A percentile compares a stretch with the other conserved stretches of the same genome.
Conservation (phyloP, 345 rosid species). For the Syzygium aromaticum region DNA sequence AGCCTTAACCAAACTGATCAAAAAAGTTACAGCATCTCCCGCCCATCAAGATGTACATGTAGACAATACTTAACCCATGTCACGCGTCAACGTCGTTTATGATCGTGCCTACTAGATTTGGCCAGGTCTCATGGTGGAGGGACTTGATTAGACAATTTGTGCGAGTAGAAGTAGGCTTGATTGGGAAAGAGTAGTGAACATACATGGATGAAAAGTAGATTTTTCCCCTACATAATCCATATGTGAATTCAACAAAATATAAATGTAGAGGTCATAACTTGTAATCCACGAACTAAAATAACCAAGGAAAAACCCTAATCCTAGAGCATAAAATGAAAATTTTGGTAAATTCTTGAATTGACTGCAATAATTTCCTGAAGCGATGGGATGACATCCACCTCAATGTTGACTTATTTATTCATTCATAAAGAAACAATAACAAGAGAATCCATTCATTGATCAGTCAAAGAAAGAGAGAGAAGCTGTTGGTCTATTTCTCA, state of each 20-base stretch:
- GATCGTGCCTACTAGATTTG: not conserved
- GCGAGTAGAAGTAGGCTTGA: not conserved
- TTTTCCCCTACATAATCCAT: not conserved
- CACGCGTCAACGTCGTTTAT: too few relatives aligned
- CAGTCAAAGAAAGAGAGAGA: not conserved
- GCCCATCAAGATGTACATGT: not conserved
- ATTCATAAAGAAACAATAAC: not conserved
- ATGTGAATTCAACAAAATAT: not conserved
- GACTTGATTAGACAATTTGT: not conserved
- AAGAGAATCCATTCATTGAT: not conserved
- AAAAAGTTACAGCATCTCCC: not conserved
- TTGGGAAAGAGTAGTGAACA: not conserved
- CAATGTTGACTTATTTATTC: not conserved
- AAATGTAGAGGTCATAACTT: not conserved
- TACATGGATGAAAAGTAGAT: too few relatives aligned
- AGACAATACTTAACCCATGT: not conserved
- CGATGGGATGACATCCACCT: not conserved
- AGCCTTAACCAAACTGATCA: too few relatives aligned
- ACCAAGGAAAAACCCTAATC: not conserved
- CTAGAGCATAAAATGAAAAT: not conserved
- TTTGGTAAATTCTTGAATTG: not conserved
- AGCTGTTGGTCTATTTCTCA: not conserved
- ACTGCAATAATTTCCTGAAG: not conserved
- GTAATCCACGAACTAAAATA: not conserved
- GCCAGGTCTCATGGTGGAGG: not conserved